Evolutionary conservation across 2,329 filamentous ascomycete species (phyloP), one percentile per base, ranked within the genome.

Genomic region (Penicillium sp.): DNA sequence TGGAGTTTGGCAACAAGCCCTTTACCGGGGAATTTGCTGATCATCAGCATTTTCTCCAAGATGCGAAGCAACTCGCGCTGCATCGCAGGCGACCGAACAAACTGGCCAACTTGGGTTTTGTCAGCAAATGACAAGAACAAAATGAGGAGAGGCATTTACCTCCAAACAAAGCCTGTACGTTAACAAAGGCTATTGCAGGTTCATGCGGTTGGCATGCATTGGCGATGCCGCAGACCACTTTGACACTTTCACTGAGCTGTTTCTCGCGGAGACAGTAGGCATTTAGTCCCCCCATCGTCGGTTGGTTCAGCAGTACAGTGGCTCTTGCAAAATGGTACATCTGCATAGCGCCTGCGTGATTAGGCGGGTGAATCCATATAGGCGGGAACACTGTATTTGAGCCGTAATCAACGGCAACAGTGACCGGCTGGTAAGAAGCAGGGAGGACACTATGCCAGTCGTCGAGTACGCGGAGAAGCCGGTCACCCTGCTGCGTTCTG

Each of bases 241-340:
- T 58, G 5, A 66, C 62, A 19, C 60, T 62, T 19, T 62, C 58
- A 6, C 23, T 49, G 12, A 62, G 60, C 49, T 45, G 62, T 53
- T 55, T 62, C 29, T 66, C 61, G 35, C 60, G 58, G 3, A 42
- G 49, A 17, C 51, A 38, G 61, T 81, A 82, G 8, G 79, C 79
- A 15, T 77, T 72, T 36, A 81, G 77, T 0, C 81, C 81, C 2
- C 79, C 79, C 29, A 73, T 71, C 0, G 78, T 78, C 1, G 82
- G 82, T 54, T 80, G 78, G 53, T 84, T 79, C 44, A 84, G 76
- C 1, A 82, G 70, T 6, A 84, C 74, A 0, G 84, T 70, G 35
- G 83, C 81, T 8, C 77, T 75, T 0, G 82, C 81, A 58, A 83
- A 81, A 63, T 77, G 75, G 61, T 82, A 79, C 39, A 79, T 78